Conservation (phyloP, 2,329 filamentous ascomycete genomes). For the Fusarium sp. region DNA sequence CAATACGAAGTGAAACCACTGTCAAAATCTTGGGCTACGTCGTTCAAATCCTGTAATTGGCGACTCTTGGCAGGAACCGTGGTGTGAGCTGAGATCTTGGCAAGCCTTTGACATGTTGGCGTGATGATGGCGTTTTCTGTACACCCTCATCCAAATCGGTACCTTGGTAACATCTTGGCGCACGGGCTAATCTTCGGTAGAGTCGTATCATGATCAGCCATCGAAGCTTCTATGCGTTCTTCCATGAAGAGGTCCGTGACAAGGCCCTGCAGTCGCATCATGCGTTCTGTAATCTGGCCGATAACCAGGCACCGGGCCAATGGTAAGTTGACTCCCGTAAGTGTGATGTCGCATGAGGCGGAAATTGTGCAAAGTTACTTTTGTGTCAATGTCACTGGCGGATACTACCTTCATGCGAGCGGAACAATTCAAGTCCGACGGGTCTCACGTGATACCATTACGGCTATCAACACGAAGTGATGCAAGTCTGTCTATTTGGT, state of each 20-base stretch:
- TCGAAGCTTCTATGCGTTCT: neutral
- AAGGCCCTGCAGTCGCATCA: neutral
- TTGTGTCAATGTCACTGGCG: neutral
- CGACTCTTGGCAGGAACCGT: neutral
- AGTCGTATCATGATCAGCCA: neutral
- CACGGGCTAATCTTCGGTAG: neutral
- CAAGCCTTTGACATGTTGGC: neutral
- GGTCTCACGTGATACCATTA: neutral
- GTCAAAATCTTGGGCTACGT: neutral
- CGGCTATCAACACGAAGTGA: neutral
- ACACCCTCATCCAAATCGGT: neutral
- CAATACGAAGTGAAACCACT: neutral
- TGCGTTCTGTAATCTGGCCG: neutral
- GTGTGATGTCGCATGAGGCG: neutral
- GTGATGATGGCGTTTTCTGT: neutral
- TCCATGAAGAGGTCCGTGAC: neutral
- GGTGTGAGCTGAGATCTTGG: neutral
- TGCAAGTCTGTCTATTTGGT: no score
- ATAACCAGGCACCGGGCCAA: neutral
- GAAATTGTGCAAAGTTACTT: neutral
- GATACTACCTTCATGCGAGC: neutral
- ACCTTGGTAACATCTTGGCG: neutral
- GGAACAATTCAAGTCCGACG: neutral
- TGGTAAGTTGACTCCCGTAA: rapidly evolving
- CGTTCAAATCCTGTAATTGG: neutral